These are phyloP conservation scores for Erucastrum elatum DNA, from an alignment of 345 rosid genomes.

Conservation along the genomic window DNA sequence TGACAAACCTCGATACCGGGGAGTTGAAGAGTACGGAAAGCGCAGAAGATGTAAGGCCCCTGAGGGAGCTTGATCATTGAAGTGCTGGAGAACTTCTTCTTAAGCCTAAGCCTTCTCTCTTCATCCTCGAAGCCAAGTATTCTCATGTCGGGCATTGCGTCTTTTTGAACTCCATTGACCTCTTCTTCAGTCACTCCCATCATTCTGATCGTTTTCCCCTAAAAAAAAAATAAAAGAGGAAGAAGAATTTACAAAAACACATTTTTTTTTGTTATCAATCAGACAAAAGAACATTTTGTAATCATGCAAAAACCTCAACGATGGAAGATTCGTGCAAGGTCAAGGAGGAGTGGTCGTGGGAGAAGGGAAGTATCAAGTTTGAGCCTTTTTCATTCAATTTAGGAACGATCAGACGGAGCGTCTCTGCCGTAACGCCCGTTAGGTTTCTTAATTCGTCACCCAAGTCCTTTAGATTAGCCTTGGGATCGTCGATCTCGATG, in stretches of 20 bases:
- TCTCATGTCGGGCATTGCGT: constrained; percentile 56
- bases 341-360: constrained; percentile 55
- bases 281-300: not conserved
- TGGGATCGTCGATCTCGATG: constrained; percentile 52
- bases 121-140: constrained; percentile 93
- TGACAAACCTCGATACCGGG: constrained; percentile 74
- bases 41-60: constrained; percentile 75
- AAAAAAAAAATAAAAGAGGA: constrained; percentile 4
- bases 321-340: constrained; percentile 58
- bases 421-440: constrained; percentile 70
- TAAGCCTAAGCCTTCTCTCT: constrained; percentile 69
- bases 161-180: constrained; percentile 52
- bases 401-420: constrained; percentile 76
- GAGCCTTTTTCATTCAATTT: constrained; percentile 58
- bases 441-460: constrained; percentile 70
- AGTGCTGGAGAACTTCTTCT: constrained; percentile 39
- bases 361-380: constrained; percentile 67
- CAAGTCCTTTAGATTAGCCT: constrained; percentile 59
- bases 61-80: constrained; percentile 59
- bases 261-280: not conserved
- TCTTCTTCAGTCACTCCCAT: constrained; percentile 87
- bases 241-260: not conserved
- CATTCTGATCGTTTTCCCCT: constrained; percentile 84
- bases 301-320: constrained; percentile 49
- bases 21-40: constrained; percentile 74